Conservation (phyloP, 2,329 filamentous ascomycete genomes). For the Cladobotryum protrusum region DNA sequence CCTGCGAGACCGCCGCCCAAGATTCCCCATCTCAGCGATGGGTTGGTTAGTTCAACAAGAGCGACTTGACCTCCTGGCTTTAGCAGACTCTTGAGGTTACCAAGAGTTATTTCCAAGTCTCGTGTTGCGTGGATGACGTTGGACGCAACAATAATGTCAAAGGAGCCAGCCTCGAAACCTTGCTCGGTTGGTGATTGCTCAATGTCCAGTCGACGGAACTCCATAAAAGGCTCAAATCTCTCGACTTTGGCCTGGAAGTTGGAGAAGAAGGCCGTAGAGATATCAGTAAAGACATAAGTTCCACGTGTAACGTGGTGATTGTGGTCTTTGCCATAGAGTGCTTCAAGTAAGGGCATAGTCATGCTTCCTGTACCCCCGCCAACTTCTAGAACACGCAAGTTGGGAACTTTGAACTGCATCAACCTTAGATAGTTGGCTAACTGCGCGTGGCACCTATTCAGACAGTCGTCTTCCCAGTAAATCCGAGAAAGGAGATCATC, state of each 20-base stretch:
- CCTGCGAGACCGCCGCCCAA: no score
- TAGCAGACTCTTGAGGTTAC: no score
- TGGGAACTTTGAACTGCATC: slow-evolving; percentile 27
- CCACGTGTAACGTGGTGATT: slow-evolving; percentile 14
- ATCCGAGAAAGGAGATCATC: neutral
- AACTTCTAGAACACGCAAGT: slow-evolving; percentile 32
- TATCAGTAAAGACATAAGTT: slow-evolving; percentile 32
- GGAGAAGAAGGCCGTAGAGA: slow-evolving; percentile 24
- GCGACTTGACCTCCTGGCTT: no score
- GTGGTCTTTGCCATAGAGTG: slow-evolving; percentile 15
- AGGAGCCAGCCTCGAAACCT: slow-evolving; percentile 12
- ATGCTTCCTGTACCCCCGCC: slow-evolving; percentile 31
- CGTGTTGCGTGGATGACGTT: slow-evolving; percentile 13
- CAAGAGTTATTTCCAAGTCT: no score
- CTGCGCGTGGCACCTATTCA: slow-evolving; percentile 7
- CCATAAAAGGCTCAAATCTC: slow-evolving; percentile 7
- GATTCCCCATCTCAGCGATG: no score
- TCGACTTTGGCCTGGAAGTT: slow-evolving; percentile 13
- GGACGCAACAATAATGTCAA: slow-evolving; percentile 20
- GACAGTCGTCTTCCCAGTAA: slow-evolving; percentile 6
- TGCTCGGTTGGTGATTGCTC: slow-evolving; percentile 10
- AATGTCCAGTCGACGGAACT: slow-evolving; percentile 20
- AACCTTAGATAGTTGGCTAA: slow-evolving; percentile 11
- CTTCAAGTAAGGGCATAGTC: slow-evolving; percentile 20
- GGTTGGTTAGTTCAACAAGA: no score